phyloP scores from a whole-genome alignment of 192 early-diverging fungal species.

The Geranomyces michiganensis region DNA sequence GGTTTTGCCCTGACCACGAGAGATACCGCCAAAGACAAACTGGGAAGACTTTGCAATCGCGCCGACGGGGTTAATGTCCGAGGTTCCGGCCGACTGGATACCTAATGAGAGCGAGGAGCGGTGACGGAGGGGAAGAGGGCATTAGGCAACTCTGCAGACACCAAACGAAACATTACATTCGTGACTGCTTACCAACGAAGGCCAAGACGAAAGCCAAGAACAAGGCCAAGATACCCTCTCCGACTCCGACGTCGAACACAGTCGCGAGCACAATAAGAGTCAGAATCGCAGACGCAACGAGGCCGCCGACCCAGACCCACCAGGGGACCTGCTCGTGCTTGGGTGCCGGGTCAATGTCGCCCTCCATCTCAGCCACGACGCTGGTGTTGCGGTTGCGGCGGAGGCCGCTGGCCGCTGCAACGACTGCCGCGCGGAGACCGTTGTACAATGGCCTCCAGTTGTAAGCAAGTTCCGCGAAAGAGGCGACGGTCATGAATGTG shows the following conservation, averaged over 20 bases:
- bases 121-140: too few relatives aligned
- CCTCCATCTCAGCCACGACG: not conserved
- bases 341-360: conserved; percentile 48
- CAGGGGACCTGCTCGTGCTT: conserved; percentile 62
- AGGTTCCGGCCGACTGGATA: conserved; percentile 79
- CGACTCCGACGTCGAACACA: conserved; percentile 71
- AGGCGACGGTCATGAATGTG: conserved; percentile 64
- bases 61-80: conserved; percentile 82
- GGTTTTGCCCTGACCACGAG: conserved; percentile 58
- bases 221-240: conserved; percentile 70
- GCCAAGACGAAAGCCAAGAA: conserved; percentile 72
- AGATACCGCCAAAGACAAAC: conserved; percentile 77
- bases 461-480: conserved; percentile 62
- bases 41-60: conserved; percentile 86
- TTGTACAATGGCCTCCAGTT: conserved; percentile 49
- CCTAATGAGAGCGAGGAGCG: too few relatives aligned
- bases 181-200: conserved; percentile 47
- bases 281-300: conserved; percentile 60
- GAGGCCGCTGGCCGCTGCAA: conserved; percentile 13
- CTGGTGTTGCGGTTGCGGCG: not conserved
- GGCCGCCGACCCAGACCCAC: conserved; percentile 65
- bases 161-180: too few relatives aligned
- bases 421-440: conserved; percentile 39
- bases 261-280: conserved; percentile 60
- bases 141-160: too few relatives aligned